Evolutionary conservation across 805 yeast genomes (phyloP), one percentile per base, ranked within the genome.

Genomic region (Blastobotrys terrestris): DNA sequence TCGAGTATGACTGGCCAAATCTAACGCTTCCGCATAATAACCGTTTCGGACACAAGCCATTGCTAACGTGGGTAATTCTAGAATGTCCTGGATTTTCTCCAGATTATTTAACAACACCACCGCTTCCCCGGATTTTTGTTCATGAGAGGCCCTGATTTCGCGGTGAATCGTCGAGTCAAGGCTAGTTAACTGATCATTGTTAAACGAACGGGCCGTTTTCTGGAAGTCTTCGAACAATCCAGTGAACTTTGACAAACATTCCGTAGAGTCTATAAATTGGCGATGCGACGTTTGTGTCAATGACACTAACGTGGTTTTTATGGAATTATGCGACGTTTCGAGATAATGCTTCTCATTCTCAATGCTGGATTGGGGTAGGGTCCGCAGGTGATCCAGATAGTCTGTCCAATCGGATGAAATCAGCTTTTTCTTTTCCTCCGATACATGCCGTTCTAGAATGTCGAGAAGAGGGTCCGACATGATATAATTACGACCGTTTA

Each of bases 21-120:
- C 96, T 39, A 92, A 77, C 7, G 97, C 90, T 62, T 90, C 96
- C 35, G 89, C 85, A 64, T 91, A 94, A 62, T 86, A 87, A 0
- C 96, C 96, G 46, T 85, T 84, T 47, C 80, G 75, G 8, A 91
- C 87, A 67, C 97, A 88, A n/a, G 91, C 81, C 47, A 83, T 77
- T 35, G 92, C 83, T 47, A 92, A 67, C 1, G 95, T 77, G 1
- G 99, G 97, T 35, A 94, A 71, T 63, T 88, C 96, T 58, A 92
- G 72, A 7, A 91, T 77, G 60, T 87, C 96, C 55, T 85, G 77
- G 8, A 91, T 74, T 41, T 82, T 79, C 56, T 84, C 90, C 62
- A 89, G 77, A 58, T 85, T 84, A 16, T 57, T 44, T 15, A 63
- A 50, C 16, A 63, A 52, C 3, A 61, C 31, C 20, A 59, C 55